Conservation (phyloP, 208 protist genomes). For the Leishmania gerbilli region DNA sequence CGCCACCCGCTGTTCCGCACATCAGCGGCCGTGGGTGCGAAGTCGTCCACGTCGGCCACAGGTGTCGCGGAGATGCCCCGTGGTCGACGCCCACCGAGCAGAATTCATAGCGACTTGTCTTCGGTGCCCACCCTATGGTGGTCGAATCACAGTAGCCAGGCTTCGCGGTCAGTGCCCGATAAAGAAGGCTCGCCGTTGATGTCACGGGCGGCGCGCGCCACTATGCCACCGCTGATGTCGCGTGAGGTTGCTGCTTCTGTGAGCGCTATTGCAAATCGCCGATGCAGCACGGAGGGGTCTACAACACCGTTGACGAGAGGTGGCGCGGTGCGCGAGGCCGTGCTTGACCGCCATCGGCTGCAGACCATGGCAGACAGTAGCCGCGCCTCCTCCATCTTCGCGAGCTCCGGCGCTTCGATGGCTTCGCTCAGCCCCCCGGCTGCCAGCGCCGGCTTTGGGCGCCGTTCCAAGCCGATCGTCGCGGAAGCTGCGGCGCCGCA, state of each 20-base stretch:
- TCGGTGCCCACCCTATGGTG: not conserved
- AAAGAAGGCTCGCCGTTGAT: not conserved
- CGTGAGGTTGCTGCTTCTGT: not conserved
- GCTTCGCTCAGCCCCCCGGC: not conserved
- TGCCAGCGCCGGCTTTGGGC: not conserved
- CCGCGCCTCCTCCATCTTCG: not conserved
- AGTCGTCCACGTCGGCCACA: not conserved
- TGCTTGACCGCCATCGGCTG: not conserved
- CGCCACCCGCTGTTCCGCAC: conserved; percentile 22
- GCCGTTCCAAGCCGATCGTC: not conserved
- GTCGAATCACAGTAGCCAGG: not conserved
- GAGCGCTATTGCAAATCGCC: not conserved
- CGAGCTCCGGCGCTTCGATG: not conserved
- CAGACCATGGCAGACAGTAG: not conserved
- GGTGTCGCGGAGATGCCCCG: not conserved
- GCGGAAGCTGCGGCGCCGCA: not conserved
- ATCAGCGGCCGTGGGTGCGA: not conserved
- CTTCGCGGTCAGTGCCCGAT: not conserved
- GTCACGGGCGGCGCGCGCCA: not conserved
- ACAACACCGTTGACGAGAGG: not conserved
- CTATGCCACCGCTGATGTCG: not conserved
- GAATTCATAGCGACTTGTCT: not conserved
- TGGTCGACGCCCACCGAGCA: not conserved
- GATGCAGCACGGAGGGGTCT: not conserved
- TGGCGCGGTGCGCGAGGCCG: not conserved